Percentiles rank a stretch among this genome's conserved stretches.
phyloP scores from a whole-genome alignment of 208 protist genomes.

The Leishmania major region DNA sequence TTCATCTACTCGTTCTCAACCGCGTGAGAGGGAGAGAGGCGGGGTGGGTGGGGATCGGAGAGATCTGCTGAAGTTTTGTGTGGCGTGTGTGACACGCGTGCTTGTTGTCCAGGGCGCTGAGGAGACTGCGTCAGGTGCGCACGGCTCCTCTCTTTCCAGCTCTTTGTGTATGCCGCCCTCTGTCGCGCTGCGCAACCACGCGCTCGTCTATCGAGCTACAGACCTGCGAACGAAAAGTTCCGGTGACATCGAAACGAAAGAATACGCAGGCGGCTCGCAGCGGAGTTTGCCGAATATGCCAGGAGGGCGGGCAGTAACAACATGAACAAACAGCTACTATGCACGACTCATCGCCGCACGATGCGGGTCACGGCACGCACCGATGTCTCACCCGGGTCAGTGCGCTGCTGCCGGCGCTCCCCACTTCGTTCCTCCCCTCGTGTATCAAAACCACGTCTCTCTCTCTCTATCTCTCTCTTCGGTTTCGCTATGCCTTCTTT shows the following conservation, averaged over 20 bases:
- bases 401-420: background rate
- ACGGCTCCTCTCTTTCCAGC: background rate
- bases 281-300: background rate
- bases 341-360: background rate
- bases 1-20: conserved; percentile 37
- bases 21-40: background rate
- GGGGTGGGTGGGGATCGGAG: background rate
- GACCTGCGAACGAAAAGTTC: background rate
- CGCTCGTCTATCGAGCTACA: background rate
- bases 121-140: background rate
- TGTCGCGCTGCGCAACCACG: background rate
- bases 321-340: background rate
- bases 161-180: background rate
- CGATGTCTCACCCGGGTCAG: background rate
- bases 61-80: background rate
- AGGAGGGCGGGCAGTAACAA: background rate
- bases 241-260: background rate
- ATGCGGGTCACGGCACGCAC: background rate
- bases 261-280: too few relatives aligned
- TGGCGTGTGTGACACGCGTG: background rate
- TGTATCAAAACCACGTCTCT: background rate
- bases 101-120: background rate
- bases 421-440: background rate
- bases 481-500: background rate
- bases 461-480: background rate